Evolutionary conservation across 257 asterid species (phyloP).

Genomic region (Plantago elongata): DNA sequence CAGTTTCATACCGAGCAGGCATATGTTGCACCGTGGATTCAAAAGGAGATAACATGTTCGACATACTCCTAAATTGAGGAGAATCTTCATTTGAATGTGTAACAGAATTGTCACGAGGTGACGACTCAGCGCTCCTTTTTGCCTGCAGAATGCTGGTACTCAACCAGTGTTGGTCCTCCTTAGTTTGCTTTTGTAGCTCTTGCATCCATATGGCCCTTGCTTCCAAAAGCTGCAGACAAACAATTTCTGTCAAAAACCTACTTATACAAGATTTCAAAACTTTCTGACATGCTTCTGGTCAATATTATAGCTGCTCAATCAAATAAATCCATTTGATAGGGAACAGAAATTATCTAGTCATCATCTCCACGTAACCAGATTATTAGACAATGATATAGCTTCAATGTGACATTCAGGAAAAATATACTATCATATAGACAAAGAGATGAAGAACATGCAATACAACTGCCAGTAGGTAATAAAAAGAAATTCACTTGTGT

Average conservation of each 20-base stretch:
- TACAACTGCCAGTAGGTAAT: too few relatives aligned
- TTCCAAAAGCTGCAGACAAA: constrained; percentile 49
- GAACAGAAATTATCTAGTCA: too few relatives aligned
- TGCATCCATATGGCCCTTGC: constrained; percentile 93
- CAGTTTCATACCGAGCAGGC: constrained; percentile 37
- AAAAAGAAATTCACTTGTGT: too few relatives aligned
- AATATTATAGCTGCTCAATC: too few relatives aligned
- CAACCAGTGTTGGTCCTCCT: constrained; percentile 54
- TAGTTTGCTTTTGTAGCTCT: constrained; percentile 77
- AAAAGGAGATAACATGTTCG: constrained; percentile 29
- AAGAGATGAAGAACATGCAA: too few relatives aligned
- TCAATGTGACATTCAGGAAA: too few relatives aligned
- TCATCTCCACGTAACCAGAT: too few relatives aligned
- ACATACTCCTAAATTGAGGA: constrained; percentile 26
- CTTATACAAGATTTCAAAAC: too few relatives aligned
- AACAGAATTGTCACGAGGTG: constrained; percentile 35
- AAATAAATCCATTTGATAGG: too few relatives aligned
- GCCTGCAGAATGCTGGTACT: constrained; percentile 39
- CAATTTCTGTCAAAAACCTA: neutral
- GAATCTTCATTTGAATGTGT: constrained; percentile 37
- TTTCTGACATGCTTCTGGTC: too few relatives aligned
- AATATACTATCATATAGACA: too few relatives aligned
- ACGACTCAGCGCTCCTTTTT: constrained; percentile 38
- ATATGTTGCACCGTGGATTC: constrained; percentile 35
- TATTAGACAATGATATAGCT: too few relatives aligned